Conservation (phyloP, 176 grass and related monocot species). For the Eleusine indica region DNA sequence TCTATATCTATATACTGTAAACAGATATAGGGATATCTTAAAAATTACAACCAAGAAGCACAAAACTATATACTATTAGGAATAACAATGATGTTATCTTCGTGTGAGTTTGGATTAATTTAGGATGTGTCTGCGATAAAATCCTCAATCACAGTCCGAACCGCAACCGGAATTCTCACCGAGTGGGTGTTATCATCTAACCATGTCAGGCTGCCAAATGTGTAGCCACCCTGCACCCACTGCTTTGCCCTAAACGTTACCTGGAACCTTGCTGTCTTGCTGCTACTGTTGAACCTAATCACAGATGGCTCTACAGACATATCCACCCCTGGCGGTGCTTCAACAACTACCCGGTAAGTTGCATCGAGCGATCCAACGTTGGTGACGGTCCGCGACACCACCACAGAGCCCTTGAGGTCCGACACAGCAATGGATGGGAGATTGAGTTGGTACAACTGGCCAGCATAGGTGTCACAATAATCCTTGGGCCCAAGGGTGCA, state of each 20-base stretch:
- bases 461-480: neutral
- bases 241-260: neutral
- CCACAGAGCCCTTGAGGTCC: neutral
- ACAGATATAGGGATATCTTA: too few relatives aligned
- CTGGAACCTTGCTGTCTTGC: slow-evolving; percentile 1
- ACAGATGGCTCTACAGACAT: too few relatives aligned
- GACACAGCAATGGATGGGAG: slow-evolving; percentile 7
- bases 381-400: slow-evolving; percentile 11
- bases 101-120: neutral
- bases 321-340: too few relatives aligned
- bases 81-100: too few relatives aligned
- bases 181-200: neutral
- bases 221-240: slow-evolving; percentile 36
- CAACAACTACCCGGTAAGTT: too few relatives aligned
- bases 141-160: slow-evolving; percentile 37
- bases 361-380: neutral
- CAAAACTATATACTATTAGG: too few relatives aligned
- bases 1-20: too few relatives aligned
- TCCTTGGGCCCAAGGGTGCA: neutral
- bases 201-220: slow-evolving; percentile 56
- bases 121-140: slow-evolving; percentile 32
- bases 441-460: neutral
- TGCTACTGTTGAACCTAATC: too few relatives aligned
- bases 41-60: too few relatives aligned
- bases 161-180: slow-evolving; percentile 29